These are phyloP conservation scores for Coemansia asiatica DNA, from an alignment of 192 early-diverging fungal genomes.

Conservation along the genomic window DNA sequence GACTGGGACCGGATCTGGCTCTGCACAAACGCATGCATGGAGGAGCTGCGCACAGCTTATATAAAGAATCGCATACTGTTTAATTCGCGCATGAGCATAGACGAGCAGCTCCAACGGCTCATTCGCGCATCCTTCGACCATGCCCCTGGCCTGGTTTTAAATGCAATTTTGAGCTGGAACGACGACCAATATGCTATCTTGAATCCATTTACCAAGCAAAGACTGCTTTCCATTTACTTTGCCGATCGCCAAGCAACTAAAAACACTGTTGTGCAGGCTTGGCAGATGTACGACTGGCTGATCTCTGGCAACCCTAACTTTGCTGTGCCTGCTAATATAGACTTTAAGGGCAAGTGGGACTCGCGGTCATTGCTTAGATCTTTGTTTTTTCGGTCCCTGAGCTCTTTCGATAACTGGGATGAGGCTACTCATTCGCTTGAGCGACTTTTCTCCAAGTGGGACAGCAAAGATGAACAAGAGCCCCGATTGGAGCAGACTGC, in stretches of 20 bases:
- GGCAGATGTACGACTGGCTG: constrained; percentile 45
- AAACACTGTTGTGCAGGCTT: constrained; percentile 25
- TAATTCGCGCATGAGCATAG: constrained; percentile 9
- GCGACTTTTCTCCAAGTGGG: not conserved
- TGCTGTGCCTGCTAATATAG: not conserved
- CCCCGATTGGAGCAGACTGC: not conserved
- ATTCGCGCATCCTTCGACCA: constrained; percentile 27
- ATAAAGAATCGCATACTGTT: constrained; percentile 23
- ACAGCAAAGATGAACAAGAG: not conserved
- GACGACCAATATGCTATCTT: constrained; percentile 20
- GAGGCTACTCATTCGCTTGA: constrained; percentile 14
- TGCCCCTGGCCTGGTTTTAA: constrained; percentile 39
- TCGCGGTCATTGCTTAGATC: not conserved
- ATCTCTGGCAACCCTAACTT: constrained; percentile 20
- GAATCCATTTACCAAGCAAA: constrained; percentile 1
- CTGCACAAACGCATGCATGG: constrained; percentile 20
- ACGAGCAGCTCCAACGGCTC: constrained; percentile 18
- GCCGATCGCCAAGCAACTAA: constrained; percentile 7
- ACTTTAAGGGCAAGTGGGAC: not conserved
- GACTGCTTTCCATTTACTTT: constrained; percentile 20
- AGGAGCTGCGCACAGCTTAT: constrained; percentile 21
- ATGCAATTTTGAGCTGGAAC: constrained; percentile 40
- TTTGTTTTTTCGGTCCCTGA: constrained; percentile 19
- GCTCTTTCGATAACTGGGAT: constrained; percentile 14
- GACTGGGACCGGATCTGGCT: constrained; percentile 31